A percentile compares a stretch with the other conserved stretches of the same genome.
phyloP scores from a whole-genome alignment of 2,329 filamentous ascomycete species.

The Hawksworthiomyces lignivorus region DNA sequence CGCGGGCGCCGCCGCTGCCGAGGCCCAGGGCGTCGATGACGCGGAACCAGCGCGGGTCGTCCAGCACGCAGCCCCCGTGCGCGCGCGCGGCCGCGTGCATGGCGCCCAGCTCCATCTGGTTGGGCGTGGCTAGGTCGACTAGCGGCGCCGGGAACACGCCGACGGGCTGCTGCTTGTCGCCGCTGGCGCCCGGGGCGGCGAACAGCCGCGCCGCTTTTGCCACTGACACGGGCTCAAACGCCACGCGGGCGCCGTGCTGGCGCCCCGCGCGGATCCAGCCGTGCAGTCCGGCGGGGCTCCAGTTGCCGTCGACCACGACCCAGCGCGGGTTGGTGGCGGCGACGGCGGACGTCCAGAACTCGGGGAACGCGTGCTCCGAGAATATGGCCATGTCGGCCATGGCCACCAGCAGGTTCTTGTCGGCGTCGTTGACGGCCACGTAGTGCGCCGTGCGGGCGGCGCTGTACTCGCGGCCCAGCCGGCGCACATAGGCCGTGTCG shows the following conservation, averaged over 20 bases:
- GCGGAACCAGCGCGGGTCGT: constrained; percentile 66
- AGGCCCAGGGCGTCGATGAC: constrained; percentile 75
- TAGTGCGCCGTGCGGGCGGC: constrained; percentile 77
- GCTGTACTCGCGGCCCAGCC: constrained; percentile 37
- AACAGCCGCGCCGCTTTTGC: constrained; percentile 71
- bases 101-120: constrained; percentile 69
- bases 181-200: constrained; percentile 27
- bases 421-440: constrained; percentile 75
- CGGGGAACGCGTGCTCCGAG: constrained; percentile 34
- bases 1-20: constrained; percentile 46
- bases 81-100: constrained; percentile 67
- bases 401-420: constrained; percentile 78
- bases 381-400: constrained; percentile 96
- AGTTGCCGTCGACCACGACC: constrained; percentile 83
- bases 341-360: constrained; percentile 55
- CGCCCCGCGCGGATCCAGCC: constrained; percentile 60
- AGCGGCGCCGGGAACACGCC: constrained; percentile 50
- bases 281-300: constrained; percentile 58
- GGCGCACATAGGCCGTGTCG: constrained; percentile 54
- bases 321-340: constrained; percentile 56
- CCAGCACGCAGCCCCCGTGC: constrained; percentile 53
- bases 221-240: constrained; percentile 84
- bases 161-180: constrained; percentile 11
- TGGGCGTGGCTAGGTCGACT: constrained; percentile 75
- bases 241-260: constrained; percentile 49